A percentile compares a stretch with the other conserved stretches of the same genome.
These are phyloP conservation scores for Aspergillus pseudotamarii DNA, from an alignment of 2,329 filamentous ascomycete species.

Conservation along the genomic window DNA sequence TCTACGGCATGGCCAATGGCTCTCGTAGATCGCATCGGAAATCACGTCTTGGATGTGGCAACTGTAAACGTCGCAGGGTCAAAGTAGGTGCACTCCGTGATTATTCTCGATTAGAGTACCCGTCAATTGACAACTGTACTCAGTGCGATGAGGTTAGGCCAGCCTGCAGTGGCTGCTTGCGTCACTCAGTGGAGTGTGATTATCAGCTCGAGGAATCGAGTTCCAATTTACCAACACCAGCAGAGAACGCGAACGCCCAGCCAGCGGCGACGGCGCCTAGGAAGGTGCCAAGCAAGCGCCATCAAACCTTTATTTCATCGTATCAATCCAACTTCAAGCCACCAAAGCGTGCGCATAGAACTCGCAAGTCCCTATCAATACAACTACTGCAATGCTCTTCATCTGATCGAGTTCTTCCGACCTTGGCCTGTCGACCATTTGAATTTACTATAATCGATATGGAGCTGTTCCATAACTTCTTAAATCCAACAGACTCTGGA, in stretches of 20 bases:
- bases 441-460: constrained; percentile 19
- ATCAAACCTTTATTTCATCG: constrained; percentile 13
- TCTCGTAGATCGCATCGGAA: constrained; percentile 17
- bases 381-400: background rate
- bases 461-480: constrained; percentile 19
- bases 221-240: background rate
- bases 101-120: background rate
- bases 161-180: constrained; percentile 15
- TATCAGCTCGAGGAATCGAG: background rate
- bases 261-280: background rate
- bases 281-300: background rate
- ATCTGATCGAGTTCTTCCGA: background rate
- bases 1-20: background rate
- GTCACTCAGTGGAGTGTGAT: constrained; percentile 15
- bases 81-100: constrained; percentile 9
- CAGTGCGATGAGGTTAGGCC: constrained; percentile 19
- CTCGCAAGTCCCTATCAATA: background rate
- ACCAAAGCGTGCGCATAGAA: constrained; percentile 9
- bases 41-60: constrained; percentile 16
- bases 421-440: constrained; percentile 11
- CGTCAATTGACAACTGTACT: background rate
- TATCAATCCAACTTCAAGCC: constrained; percentile 10
- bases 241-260: background rate
- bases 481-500: constrained; percentile 14
- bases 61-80: constrained; percentile 18